These are phyloP conservation scores for Mycena chlorophos DNA, from an alignment of 768 basidiomycete species.

Conservation along the genomic window DNA sequence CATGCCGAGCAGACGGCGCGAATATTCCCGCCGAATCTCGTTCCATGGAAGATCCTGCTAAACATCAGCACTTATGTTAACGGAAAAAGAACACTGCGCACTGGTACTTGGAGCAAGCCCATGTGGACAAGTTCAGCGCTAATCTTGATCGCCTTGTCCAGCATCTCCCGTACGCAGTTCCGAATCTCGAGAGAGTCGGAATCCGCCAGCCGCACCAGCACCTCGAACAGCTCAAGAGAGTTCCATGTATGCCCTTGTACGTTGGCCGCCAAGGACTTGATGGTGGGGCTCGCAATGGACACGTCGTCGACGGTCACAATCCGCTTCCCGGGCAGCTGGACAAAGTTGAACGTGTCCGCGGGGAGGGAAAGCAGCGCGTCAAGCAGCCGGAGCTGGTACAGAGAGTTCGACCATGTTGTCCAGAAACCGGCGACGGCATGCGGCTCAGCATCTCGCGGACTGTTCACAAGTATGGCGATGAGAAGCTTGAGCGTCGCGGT, in stretches of 20 bases:
- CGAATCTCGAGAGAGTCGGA: slow-evolving; percentile 72
- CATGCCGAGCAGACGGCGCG: slow-evolving; percentile 80
- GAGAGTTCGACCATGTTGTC: slow-evolving; percentile 80
- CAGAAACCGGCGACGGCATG: slow-evolving; percentile 87
- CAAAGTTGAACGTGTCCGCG: slow-evolving; percentile 90
- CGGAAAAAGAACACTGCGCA: slow-evolving; percentile 41
- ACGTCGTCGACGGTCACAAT: slow-evolving; percentile 91
- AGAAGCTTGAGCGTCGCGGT: slow-evolving; percentile 87
- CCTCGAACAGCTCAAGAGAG: slow-evolving; percentile 85
- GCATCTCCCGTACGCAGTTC: slow-evolving; percentile 80
- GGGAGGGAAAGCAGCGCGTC: slow-evolving; percentile 88
- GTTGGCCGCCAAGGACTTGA: slow-evolving; percentile 85
- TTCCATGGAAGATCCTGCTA: slow-evolving; percentile 79
- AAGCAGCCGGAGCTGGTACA: slow-evolving; percentile 83
- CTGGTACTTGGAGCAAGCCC: slow-evolving; percentile 87
- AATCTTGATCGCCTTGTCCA: slow-evolving; percentile 91
- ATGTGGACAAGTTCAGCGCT: slow-evolving; percentile 93
- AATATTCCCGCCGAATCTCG: slow-evolving; percentile 83
- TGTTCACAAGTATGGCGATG: slow-evolving; percentile 82
- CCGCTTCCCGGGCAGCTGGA: slow-evolving; percentile 77
- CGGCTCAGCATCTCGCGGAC: slow-evolving; percentile 71
- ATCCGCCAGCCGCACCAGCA: slow-evolving; percentile 78
- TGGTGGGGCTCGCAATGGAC: slow-evolving; percentile 81
- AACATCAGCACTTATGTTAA: neutral
- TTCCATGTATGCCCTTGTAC: slow-evolving; percentile 96